These are phyloP conservation scores for Priceomyces medius DNA, from an alignment of 805 yeast species.

Conservation along the genomic window DNA sequence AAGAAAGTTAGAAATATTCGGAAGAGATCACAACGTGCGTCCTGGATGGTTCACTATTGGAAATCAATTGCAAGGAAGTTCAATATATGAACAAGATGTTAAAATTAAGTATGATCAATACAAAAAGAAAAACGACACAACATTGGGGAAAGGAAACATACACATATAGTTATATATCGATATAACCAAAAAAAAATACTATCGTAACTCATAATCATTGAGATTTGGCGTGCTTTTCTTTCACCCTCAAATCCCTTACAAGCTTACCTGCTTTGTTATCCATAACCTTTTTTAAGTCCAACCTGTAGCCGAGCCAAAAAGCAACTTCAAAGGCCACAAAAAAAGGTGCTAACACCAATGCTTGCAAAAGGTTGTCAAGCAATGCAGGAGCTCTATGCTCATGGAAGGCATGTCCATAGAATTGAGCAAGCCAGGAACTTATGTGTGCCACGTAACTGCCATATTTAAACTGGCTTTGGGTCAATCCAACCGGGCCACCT, in stretches of 20 bases:
- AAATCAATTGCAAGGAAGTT: conserved; percentile 64
- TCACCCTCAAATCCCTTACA: conserved; percentile 33
- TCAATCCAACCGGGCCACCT: conserved; percentile 4
- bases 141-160: background rate
- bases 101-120: conserved; percentile 36
- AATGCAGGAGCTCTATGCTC: conserved; percentile 87
- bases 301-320: conserved; percentile 63
- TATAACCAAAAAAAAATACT: background rate
- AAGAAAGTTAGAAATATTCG: conserved; percentile 84
- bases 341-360: conserved; percentile 86
- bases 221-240: conserved; percentile 11
- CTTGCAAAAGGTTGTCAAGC: conserved; percentile 77
- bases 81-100: conserved; percentile 60
- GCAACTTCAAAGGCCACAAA: conserved; percentile 80
- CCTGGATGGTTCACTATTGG: conserved; percentile 93
- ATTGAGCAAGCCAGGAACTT: conserved; percentile 76
- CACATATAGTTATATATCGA: background rate
- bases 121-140: conserved; percentile 8
- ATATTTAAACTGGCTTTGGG: conserved; percentile 21
- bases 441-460: conserved; percentile 46
- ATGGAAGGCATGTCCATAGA: conserved; percentile 80
- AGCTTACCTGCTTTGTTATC: conserved; percentile 43
- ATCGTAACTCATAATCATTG: background rate
- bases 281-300: conserved; percentile 50
- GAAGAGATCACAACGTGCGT: conserved; percentile 79